Base-by-base conservation (phyloP, 1,139 yeast species). In the Pichia sp. region DNA sequence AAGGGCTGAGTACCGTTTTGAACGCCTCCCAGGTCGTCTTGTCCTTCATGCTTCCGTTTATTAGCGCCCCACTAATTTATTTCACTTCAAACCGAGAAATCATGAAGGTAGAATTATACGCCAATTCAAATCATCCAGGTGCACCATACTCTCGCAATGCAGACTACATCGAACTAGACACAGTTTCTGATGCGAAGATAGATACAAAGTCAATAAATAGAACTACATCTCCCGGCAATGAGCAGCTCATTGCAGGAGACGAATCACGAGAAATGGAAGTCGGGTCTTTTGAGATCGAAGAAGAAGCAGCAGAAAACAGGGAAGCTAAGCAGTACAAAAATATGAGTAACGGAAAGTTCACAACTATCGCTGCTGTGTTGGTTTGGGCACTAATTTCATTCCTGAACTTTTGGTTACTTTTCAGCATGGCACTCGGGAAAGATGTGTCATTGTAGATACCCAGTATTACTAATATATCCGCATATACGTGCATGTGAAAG, bases 11-110 rank as follows among this genome's bases (percentile, higher is more conserved):
- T 29, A 80, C 79, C 53, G 87, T 90, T 11, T 76, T 93, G 62
- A 93, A 93, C 65, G 84, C 85, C 10, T 84, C 93, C 57, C 99
- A 93, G 69, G 99, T 93, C 30, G 89, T 89, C 10, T 76, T 93
- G 45, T 86, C 96, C 3, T 70, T 93, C 58, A 78, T 93, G 54
- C 75, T 93, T 55, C 99, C 99, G 1, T 82, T 90, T 59, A 95
- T 86, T 13, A 79, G 86, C 49, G 93, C 92, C 1, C 95, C 93
- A 8, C 74, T 87, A 65, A 77, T 87, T 54, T 85, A 82, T 67
- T 84, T 87, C 64, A 87, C 93, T 1, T 78, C 85, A 55, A 77
- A 73, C 50, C 79, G 79, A 61, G 72, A 79, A 54, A 81, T 78
- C 57, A 93, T 93, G 99, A 75, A 84, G 49, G 97, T 90, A 10